A percentile compares a stretch with the other conserved stretches of the same genome.
phyloP scores from a whole-genome alignment of 495 filamentous ascomycete genomes.

The Hypoxylon intermedium region DNA sequence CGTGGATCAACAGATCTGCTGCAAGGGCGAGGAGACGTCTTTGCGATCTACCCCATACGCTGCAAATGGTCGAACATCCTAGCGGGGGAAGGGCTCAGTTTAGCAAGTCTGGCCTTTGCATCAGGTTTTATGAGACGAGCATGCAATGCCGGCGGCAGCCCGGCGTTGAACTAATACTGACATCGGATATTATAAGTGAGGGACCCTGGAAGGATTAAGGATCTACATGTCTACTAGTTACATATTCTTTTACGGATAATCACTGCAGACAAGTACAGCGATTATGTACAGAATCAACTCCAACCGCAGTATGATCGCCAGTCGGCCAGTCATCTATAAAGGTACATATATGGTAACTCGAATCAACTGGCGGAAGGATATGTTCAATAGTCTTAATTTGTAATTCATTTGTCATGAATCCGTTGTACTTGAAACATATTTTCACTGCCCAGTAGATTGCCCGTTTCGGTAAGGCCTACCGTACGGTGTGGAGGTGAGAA shows the following conservation, averaged over 20 bases:
- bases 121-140: not conserved
- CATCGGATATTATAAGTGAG: slow-evolving; percentile 22
- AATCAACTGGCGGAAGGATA: too few species aligned
- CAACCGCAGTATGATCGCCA: slow-evolving; percentile 2
- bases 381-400: too few species aligned
- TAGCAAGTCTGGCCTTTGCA: not conserved
- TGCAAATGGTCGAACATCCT: too few species aligned
- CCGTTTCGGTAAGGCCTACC: slow-evolving; percentile 19
- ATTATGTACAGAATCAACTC: not conserved
- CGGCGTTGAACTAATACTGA: not conserved
- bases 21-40: slow-evolving; percentile 16
- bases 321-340: too few species aligned
- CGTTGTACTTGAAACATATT: too few species aligned
- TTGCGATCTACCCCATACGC: slow-evolving; percentile 1
- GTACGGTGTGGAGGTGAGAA: slow-evolving; percentile 28
- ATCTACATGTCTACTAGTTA: slow-evolving; percentile 15
- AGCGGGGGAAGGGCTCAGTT: not conserved
- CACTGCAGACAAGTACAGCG: not conserved
- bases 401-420: too few species aligned
- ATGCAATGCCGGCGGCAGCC: not conserved
- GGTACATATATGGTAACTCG: not conserved
- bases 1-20: slow-evolving; percentile 34
- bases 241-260: too few species aligned
- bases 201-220: slow-evolving; percentile 13
- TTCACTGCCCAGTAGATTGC: not conserved